A percentile compares a stretch with the other conserved stretches of the same genome.
Conservation (phyloP, 192 early-diverging fungal genomes). For the Paraglomus brasilianum region DNA sequence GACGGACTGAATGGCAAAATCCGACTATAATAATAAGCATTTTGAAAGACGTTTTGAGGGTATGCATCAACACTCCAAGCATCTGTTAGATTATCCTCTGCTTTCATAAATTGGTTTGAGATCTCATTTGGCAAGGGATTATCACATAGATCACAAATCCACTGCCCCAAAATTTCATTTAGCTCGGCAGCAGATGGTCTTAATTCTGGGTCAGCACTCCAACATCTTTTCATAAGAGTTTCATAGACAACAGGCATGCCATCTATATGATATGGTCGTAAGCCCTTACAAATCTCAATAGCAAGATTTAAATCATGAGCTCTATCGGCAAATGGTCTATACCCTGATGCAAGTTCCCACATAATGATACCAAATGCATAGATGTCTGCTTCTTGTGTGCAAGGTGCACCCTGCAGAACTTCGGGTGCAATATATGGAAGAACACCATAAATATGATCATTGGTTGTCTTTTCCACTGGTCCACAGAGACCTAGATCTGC, state of each 20-base stretch:
- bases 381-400: neutral
- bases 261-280: neutral
- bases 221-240: neutral
- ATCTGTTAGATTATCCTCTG: neutral
- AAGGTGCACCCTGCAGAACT: neutral
- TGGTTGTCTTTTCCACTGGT: neutral
- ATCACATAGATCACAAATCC: constrained; percentile 6
- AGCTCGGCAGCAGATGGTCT: neutral
- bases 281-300: no score
- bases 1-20: no score
- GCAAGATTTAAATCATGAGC: neutral
- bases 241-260: neutral
- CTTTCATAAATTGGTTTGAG: neutral
- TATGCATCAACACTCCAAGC: no score
- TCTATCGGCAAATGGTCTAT: neutral
- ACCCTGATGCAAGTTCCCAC: neutral
- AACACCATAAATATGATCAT: neutral
- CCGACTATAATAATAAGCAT: no score
- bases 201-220: neutral
- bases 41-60: no score
- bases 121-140: neutral
- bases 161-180: constrained; percentile 1
- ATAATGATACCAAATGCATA: constrained; percentile 9
- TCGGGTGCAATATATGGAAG: neutral
- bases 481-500: constrained; percentile 8